Evolutionary conservation across 495 filamentous ascomycete genomes (phyloP).

Genomic region (Hypoxylon cercidicola): DNA sequence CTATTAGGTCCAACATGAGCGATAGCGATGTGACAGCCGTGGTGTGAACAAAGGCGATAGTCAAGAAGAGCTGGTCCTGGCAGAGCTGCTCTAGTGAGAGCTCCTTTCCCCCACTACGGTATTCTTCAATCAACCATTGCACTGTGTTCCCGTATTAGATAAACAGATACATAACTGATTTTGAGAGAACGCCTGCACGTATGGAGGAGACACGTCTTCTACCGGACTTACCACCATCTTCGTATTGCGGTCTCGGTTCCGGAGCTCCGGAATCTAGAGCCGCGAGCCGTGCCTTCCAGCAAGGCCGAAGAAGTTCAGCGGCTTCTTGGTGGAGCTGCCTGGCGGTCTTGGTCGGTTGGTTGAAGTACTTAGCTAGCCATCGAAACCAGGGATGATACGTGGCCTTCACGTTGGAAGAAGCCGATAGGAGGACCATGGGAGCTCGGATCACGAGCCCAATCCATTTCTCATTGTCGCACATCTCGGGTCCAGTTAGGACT

Average conservation of each 20-base stretch:
- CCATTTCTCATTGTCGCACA: not conserved
- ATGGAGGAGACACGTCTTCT: too few relatives aligned
- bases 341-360: constrained; percentile 1
- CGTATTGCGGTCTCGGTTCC: not conserved
- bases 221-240: too few relatives aligned
- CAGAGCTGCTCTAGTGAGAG: not conserved
- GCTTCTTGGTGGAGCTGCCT: not conserved
- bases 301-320: not conserved
- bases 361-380: not conserved
- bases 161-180: too few relatives aligned
- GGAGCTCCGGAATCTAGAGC: not conserved
- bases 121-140: not conserved
- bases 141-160: not conserved
- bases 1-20: not conserved
- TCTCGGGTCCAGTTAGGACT: not conserved
- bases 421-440: not conserved
- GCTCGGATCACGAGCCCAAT: not conserved
- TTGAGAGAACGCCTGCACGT: too few relatives aligned
- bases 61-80: not conserved
- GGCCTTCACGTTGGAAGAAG: not conserved
- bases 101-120: not conserved
- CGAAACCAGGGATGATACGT: not conserved
- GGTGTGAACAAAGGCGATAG: not conserved
- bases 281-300: constrained; percentile 3
- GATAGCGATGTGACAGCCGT: not conserved